These are phyloP conservation scores for Saccharomycopsis oosterbeekiorum DNA, from an alignment of 805 yeast genomes.

Conservation along the genomic window DNA sequence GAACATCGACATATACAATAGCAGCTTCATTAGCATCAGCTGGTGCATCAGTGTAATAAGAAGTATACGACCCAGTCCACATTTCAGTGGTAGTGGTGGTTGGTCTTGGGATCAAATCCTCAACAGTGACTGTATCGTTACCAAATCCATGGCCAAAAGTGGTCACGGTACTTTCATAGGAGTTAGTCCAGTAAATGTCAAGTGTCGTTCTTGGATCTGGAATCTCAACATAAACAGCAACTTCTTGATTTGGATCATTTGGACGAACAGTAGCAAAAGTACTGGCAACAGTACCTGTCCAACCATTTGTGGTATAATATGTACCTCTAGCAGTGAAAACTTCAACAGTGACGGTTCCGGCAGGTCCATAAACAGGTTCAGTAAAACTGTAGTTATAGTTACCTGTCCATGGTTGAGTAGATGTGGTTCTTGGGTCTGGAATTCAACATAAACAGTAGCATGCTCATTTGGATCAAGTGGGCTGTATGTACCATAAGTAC, in stretches of 20 bases:
- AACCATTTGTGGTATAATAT: too few species aligned
- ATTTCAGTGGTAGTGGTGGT: constrained; percentile 2
- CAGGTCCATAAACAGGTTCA: too few species aligned
- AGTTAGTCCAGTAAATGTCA: not conserved
- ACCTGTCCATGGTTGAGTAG: too few species aligned
- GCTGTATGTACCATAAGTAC: too few species aligned
- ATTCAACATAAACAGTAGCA: too few species aligned
- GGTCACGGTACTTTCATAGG: not conserved
- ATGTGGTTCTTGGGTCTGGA: too few species aligned
- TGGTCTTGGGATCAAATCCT: constrained; percentile 1
- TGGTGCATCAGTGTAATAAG: constrained; percentile 24
- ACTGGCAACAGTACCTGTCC: too few species aligned
- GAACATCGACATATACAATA: constrained; percentile 23
- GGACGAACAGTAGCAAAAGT: constrained; percentile 7
- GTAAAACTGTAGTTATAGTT: too few species aligned
- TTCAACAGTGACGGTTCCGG: too few species aligned
- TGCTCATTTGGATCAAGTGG: too few species aligned
- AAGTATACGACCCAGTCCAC: not conserved
- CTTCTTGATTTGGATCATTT: not conserved
- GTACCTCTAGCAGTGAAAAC: too few species aligned
- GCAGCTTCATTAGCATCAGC: constrained; percentile 27
- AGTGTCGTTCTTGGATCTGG: constrained; percentile 8
- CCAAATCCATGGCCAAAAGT: not conserved
- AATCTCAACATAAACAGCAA: constrained; percentile 2
- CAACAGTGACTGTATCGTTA: constrained; percentile 2